These are phyloP conservation scores for Sisymbrium altissimum DNA, from an alignment of 345 rosid species.

Conservation along the genomic window DNA sequence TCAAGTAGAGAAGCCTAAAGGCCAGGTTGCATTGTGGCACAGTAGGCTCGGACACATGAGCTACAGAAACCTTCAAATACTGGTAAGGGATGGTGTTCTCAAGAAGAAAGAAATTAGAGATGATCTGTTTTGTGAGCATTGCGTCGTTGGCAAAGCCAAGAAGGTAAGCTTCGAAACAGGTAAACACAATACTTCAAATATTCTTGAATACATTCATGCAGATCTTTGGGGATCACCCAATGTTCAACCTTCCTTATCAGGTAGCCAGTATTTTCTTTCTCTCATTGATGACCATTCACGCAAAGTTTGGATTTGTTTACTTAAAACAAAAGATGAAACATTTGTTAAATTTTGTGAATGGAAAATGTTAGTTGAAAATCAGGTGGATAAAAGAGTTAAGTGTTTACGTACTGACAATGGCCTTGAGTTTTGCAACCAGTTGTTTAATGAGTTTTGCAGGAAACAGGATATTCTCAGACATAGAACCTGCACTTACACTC, in stretches of 20 bases:
- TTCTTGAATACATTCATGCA: not conserved
- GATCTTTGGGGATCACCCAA: too few relatives aligned
- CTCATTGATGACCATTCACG: too few relatives aligned
- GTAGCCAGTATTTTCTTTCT: too few relatives aligned
- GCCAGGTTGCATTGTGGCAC: not conserved
- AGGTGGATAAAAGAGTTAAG: too few relatives aligned
- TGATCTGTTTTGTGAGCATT: not conserved
- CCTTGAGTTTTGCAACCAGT: not conserved
- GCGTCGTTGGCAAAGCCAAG: not conserved
- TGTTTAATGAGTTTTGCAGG: not conserved
- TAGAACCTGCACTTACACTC: not conserved
- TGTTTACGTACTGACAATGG: too few relatives aligned
- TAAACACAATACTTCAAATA: not conserved
- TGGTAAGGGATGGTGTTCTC: not conserved
- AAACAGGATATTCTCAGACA: not conserved
- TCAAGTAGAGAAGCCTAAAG: not conserved
- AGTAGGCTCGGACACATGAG: not conserved
- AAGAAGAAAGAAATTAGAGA: not conserved
- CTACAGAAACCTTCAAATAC: not conserved
- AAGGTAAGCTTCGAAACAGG: not conserved
- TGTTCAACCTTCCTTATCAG: too few relatives aligned
- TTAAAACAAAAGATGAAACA: too few relatives aligned
- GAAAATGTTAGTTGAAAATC: too few relatives aligned
- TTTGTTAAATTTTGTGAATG: too few relatives aligned
- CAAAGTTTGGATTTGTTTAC: too few relatives aligned